Conservation (phyloP, 331 rosid genomes). For the Malus hybrid region DNA sequence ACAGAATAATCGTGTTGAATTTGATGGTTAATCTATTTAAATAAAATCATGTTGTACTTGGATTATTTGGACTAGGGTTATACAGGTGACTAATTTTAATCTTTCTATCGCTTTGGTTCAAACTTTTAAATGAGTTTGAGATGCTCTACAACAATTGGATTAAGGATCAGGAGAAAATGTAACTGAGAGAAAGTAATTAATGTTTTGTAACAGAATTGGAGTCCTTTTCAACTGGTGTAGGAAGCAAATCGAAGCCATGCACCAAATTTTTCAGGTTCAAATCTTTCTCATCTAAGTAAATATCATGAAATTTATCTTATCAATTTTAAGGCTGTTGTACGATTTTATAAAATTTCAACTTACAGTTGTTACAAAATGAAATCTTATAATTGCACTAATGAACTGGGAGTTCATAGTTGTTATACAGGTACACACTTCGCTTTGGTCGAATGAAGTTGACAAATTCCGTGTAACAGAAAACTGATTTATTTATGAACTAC, state of each 20-base stretch:
- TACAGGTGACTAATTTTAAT: neutral
- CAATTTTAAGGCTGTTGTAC: slow-evolving; percentile 8
- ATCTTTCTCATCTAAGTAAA: slow-evolving; percentile 68
- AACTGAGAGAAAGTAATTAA: slow-evolving; percentile 66
- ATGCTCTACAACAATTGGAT: slow-evolving; percentile 19
- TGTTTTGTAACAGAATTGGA: slow-evolving; percentile 95
- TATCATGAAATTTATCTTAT: slow-evolving; percentile 23
- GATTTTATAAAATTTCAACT: slow-evolving; percentile 6
- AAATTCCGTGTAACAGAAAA: slow-evolving; percentile 17
- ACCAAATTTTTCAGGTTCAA: slow-evolving; percentile 99
- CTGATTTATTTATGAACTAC: slow-evolving; percentile 18
- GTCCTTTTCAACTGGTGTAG: slow-evolving; percentile 93
- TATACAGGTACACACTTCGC: slow-evolving; percentile 48
- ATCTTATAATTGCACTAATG: slow-evolving; percentile 33
- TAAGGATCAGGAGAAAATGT: slow-evolving; percentile 31
- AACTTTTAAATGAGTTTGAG: slow-evolving; percentile 5
- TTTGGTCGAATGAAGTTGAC: slow-evolving; percentile 38
- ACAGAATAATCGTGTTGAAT: neutral
- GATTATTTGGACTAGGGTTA: neutral
- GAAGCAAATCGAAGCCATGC: slow-evolving; percentile 99
- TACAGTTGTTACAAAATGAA: neutral
- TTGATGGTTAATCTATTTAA: neutral
- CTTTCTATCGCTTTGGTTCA: neutral
- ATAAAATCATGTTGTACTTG: neutral
- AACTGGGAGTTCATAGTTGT: slow-evolving; percentile 37